A percentile compares a stretch with the other conserved stretches of the same genome.
Evolutionary conservation across 2,329 filamentous ascomycete genomes (phyloP).

Genomic region (Talaromyces pinophilus): DNA sequence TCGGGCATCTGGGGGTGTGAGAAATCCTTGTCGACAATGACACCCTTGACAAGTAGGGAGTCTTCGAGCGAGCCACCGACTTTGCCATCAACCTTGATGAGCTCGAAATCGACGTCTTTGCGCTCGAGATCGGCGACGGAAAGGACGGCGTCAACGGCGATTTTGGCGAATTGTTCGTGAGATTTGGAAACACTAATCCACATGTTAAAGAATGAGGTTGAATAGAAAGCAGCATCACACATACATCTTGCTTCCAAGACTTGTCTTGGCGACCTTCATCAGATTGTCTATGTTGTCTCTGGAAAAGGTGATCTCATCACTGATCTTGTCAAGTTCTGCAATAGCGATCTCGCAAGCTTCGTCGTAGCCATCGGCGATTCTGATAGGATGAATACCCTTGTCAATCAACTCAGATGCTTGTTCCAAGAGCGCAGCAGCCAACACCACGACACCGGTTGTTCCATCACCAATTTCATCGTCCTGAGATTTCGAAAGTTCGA

Average conservation of each 20-base stretch:
- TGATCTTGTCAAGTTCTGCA: slow-evolving; percentile 86
- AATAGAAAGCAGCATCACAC: slow-evolving; percentile 21
- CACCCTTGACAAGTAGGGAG: slow-evolving; percentile 90
- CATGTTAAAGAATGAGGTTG: too few species aligned
- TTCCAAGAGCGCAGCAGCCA: slow-evolving; percentile 91
- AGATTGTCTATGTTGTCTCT: slow-evolving; percentile 80
- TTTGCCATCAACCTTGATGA: slow-evolving; percentile 99
- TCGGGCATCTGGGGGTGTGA: slow-evolving; percentile 99
- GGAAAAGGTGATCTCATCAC: slow-evolving; percentile 84
- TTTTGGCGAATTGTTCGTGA: slow-evolving; percentile 96
- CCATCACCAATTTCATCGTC: slow-evolving; percentile 99
- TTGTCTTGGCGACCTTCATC: slow-evolving; percentile 91
- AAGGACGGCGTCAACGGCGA: slow-evolving; percentile 94
- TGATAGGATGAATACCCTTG: slow-evolving; percentile 98
- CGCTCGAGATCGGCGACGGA: slow-evolving; percentile 94
- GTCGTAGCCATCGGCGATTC: slow-evolving; percentile 98
- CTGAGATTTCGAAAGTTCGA: slow-evolving; percentile 96
- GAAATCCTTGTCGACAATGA: slow-evolving; percentile 99
- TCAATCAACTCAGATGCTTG: slow-evolving; percentile 97
- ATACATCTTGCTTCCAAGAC: slow-evolving; percentile 91
- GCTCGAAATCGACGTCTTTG: slow-evolving; percentile 96
- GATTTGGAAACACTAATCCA: slow-evolving; percentile 77
- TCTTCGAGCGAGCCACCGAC: slow-evolving; percentile 93
- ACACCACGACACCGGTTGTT: slow-evolving; percentile 94
- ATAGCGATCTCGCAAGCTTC: slow-evolving; percentile 96